These are phyloP conservation scores for Colletotrichum zoysiae DNA, from an alignment of 2,329 filamentous ascomycete species.

Conservation along the genomic window DNA sequence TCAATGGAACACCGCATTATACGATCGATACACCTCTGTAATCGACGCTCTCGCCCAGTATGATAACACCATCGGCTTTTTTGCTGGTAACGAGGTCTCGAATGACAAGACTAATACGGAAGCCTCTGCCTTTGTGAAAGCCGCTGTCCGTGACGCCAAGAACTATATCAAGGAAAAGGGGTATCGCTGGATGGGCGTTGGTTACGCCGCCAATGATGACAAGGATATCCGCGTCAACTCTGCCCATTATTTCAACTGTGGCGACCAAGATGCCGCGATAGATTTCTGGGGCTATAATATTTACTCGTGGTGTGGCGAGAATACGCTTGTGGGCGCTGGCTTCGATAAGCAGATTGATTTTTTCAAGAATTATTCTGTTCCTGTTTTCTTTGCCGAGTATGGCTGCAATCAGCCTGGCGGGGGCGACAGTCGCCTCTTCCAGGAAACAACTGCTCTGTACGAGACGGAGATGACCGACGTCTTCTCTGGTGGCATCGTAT, in stretches of 20 bases:
- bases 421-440: slow-evolving; percentile 79
- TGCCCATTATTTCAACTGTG: slow-evolving; percentile 96
- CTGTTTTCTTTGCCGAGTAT: slow-evolving; percentile 98
- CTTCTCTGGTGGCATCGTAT: slow-evolving; percentile 97
- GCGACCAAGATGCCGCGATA: slow-evolving; percentile 74
- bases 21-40: slow-evolving; percentile 84
- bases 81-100: slow-evolving; percentile 97
- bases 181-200: slow-evolving; percentile 86
- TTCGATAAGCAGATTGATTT: slow-evolving; percentile 87
- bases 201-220: slow-evolving; percentile 97
- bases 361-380: slow-evolving; percentile 89
- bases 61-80: slow-evolving; percentile 95
- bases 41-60: slow-evolving; percentile 86
- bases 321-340: slow-evolving; percentile 80
- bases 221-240: slow-evolving; percentile 83
- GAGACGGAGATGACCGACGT: slow-evolving; percentile 83
- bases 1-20: slow-evolving; percentile 84
- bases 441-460: slow-evolving; percentile 87
- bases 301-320: slow-evolving; percentile 98
- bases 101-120: slow-evolving; percentile 89
- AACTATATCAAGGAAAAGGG: slow-evolving; percentile 86
- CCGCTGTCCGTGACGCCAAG: slow-evolving; percentile 96
- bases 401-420: slow-evolving; percentile 83
- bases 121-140: slow-evolving; percentile 96
- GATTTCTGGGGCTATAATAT: slow-evolving; percentile 99